Percentiles rank a stretch among this genome's conserved stretches.
These are phyloP conservation scores for Dichomitus squalens DNA, from an alignment of 1,284 basidiomycete genomes.

Conservation along the genomic window DNA sequence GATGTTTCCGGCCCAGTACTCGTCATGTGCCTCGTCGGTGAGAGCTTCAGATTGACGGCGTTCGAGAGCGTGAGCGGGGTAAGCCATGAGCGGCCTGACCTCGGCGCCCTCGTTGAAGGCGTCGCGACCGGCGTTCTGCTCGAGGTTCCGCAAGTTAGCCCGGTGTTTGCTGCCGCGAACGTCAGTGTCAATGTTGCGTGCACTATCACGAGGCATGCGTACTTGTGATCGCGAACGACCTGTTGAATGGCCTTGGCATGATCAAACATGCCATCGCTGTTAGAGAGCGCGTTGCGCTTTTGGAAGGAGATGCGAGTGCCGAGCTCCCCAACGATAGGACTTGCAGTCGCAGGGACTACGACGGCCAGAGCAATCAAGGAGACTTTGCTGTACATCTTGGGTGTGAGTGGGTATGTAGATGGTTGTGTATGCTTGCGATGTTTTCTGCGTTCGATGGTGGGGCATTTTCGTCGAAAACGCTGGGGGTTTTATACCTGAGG, in stretches of 20 bases:
- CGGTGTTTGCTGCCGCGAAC: too few species aligned
- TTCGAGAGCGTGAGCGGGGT: conserved; percentile 1
- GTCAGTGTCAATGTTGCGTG: too few species aligned
- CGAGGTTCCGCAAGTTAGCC: too few species aligned
- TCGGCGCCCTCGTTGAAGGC: too few species aligned
- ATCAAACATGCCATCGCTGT: too few species aligned
- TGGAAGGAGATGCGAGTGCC: conserved; percentile 16
- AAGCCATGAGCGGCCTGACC: conserved; percentile 7
- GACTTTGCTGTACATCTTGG: conserved; percentile 16
- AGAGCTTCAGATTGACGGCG: conserved; percentile 17
- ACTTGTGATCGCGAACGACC: too few species aligned
- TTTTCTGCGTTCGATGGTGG: background rate
- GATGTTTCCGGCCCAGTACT: conserved; percentile 21
- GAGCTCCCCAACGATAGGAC: conserved; percentile 11
- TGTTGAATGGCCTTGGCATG: too few species aligned
- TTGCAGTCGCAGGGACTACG: conserved; percentile 15
- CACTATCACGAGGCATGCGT: too few species aligned
- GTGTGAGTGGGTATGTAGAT: background rate
- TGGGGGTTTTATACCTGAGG: background rate
- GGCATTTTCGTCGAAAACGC: background rate
- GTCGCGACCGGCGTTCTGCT: too few species aligned
- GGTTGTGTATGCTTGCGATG: background rate
- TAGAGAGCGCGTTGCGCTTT: too few species aligned
- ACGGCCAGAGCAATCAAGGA: conserved; percentile 12
- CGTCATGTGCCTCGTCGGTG: conserved; percentile 10